Evolutionary conservation across 2,329 filamentous ascomycete genomes (phyloP).

Genomic region (Hymenoscyphus linearis): DNA sequence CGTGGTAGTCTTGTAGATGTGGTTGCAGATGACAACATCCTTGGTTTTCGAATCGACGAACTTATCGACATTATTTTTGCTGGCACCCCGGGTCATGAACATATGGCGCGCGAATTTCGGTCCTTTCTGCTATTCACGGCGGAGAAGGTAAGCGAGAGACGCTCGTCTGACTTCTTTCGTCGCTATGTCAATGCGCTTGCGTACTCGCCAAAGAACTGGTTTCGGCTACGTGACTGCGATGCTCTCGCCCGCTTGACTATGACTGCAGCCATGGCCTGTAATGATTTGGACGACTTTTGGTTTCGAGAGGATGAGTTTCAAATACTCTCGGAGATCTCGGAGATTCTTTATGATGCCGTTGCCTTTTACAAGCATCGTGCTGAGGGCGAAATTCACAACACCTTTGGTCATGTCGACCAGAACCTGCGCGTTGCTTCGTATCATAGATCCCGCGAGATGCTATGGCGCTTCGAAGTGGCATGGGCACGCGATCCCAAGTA

Average conservation of each 20-base stretch:
- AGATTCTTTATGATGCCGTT: neutral
- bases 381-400: neutral
- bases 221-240: neutral
- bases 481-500: neutral
- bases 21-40: neutral
- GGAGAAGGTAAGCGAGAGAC: neutral
- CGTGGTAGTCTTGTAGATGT: neutral
- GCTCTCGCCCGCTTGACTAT: neutral
- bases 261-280: neutral
- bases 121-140: neutral
- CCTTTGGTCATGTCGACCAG: neutral
- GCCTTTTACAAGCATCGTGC: conserved; percentile 1
- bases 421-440: neutral
- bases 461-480: neutral
- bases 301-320: neutral
- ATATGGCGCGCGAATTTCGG: neutral
- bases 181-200: neutral
- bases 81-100: neutral
- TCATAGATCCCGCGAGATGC: neutral
- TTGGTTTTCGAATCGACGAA: neutral
- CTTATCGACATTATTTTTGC: neutral
- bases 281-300: neutral
- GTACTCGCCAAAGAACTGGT: neutral
- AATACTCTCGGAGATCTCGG: neutral
- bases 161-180: neutral